Conservation (phyloP, 2,329 filamentous ascomycete species). For the Fusarium globosum region DNA sequence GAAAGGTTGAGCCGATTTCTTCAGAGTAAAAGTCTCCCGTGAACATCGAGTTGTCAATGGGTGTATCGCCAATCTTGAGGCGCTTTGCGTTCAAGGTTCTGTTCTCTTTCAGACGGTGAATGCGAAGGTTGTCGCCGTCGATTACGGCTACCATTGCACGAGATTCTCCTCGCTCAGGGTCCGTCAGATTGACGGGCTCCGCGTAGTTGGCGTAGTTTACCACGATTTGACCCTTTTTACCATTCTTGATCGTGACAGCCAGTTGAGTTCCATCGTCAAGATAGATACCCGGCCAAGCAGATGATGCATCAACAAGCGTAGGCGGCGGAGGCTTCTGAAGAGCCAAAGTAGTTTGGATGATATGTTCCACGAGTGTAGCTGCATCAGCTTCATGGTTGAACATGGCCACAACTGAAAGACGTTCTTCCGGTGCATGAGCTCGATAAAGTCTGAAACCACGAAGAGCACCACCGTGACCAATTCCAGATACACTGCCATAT, state of each 20-base stretch:
- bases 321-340: slow-evolving; percentile 16
- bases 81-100: slow-evolving; percentile 16
- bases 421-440: slow-evolving; percentile 23
- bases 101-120: slow-evolving; percentile 28
- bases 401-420: slow-evolving; percentile 28
- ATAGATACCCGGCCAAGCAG: slow-evolving; percentile 20
- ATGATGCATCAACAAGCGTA: slow-evolving; percentile 1
- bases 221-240: slow-evolving; percentile 13
- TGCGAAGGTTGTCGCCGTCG: slow-evolving; percentile 7
- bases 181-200: slow-evolving; percentile 23
- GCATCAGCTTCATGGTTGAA: slow-evolving; percentile 32
- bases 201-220: slow-evolving; percentile 28
- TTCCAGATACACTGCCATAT: slow-evolving; percentile 7
- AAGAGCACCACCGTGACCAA: slow-evolving; percentile 26
- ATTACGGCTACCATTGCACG: slow-evolving; percentile 16
- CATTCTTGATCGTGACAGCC: slow-evolving; percentile 14
- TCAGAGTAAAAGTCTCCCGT: slow-evolving; percentile 25
- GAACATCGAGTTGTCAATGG: slow-evolving; percentile 1
- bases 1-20: slow-evolving; percentile 26
- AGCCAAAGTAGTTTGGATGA: slow-evolving; percentile 10
- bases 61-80: neutral
- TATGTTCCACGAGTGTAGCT: slow-evolving; percentile 5
- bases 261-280: slow-evolving; percentile 28
- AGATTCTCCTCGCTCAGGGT: slow-evolving; percentile 15
- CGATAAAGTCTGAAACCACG: slow-evolving; percentile 29